phyloP scores from a whole-genome alignment of 2,329 filamentous ascomycete species.

The Clarireedia monteithiana region DNA sequence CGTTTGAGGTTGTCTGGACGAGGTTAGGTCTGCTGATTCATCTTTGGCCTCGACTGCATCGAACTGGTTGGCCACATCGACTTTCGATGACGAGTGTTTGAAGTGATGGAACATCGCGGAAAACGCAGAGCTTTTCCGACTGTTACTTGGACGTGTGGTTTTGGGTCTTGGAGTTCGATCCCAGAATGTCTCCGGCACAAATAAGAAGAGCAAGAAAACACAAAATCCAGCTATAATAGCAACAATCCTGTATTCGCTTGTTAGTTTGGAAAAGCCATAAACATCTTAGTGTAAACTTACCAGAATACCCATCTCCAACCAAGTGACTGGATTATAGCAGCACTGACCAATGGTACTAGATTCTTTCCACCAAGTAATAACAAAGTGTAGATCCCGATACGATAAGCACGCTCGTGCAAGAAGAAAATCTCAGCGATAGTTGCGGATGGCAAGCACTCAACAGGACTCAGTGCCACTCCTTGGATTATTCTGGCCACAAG shows the following conservation, averaged over 20 bases:
- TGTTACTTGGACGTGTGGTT: slow-evolving; percentile 6
- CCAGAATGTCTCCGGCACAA: slow-evolving; percentile 95
- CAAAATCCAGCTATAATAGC: slow-evolving; percentile 70
- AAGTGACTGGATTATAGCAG: slow-evolving; percentile 68
- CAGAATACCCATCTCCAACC: slow-evolving; percentile 91
- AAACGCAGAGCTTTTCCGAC: slow-evolving; percentile 12
- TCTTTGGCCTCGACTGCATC: not conserved
- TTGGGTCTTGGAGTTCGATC: slow-evolving; percentile 61
- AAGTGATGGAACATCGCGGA: slow-evolving; percentile 15
- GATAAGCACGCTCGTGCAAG: slow-evolving; percentile 85
- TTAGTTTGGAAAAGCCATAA: slow-evolving; percentile 17
- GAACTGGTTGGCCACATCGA: not conserved
- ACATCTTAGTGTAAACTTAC: slow-evolving; percentile 36
- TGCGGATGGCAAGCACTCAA: slow-evolving; percentile 87
- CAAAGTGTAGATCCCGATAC: slow-evolving; percentile 87
- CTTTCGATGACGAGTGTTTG: slow-evolving; percentile 6
- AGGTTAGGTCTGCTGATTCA: not conserved
- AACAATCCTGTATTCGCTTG: slow-evolving; percentile 53
- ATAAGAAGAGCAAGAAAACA: slow-evolving; percentile 69
- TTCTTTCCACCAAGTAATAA: slow-evolving; percentile 89
- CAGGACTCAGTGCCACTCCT: slow-evolving; percentile 79
- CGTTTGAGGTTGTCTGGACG: not conserved
- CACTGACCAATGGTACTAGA: slow-evolving; percentile 77
- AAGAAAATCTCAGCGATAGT: slow-evolving; percentile 97
- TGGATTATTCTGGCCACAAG: slow-evolving; percentile 78